A percentile compares a stretch with the other conserved stretches of the same genome.
Conservation (phyloP, 2,329 filamentous ascomycete genomes). For the Pestalotiopsis sp. region DNA sequence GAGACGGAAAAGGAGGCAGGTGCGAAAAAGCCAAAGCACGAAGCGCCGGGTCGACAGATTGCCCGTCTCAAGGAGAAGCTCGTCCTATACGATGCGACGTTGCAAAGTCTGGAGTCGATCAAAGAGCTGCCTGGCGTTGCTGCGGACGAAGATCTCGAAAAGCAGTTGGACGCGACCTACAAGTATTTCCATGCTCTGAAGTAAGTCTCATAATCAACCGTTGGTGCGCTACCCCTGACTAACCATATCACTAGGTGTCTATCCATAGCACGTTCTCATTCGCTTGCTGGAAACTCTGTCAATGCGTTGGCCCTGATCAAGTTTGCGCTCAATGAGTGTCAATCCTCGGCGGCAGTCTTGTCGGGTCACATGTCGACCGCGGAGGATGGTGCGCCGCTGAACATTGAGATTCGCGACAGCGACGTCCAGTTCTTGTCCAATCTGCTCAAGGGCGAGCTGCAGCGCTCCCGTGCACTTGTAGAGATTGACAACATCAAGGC, state of each 20-base stretch:
- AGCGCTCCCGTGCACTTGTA: constrained; percentile 82
- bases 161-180: constrained; percentile 76
- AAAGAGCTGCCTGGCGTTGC: constrained; percentile 89
- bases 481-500: constrained; percentile 72
- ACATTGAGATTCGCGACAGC: constrained; percentile 64
- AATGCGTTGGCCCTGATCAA: constrained; percentile 86
- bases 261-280: constrained; percentile 83
- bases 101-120: constrained; percentile 89
- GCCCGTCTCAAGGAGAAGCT: constrained; percentile 82
- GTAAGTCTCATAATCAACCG: constrained; percentile 46
- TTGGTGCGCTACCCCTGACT: neutral
- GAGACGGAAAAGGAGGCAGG: constrained; percentile 55
- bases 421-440: constrained; percentile 61
- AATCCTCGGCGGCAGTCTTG: constrained; percentile 50
- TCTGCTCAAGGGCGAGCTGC: constrained; percentile 71
- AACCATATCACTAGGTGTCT: constrained; percentile 60
- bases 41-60: constrained; percentile 74
- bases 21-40: constrained; percentile 42
- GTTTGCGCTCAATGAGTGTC: constrained; percentile 66
- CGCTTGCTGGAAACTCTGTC: constrained; percentile 68
- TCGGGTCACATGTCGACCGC: constrained; percentile 35
- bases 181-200: constrained; percentile 89
- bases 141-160: constrained; percentile 74
- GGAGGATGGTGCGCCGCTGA: constrained; percentile 54
- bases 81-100: constrained; percentile 86